Evolutionary conservation across 352 stramenopile species (phyloP), one percentile per base, ranked within the genome.

Genomic region (Phytopythium kandeliae): DNA sequence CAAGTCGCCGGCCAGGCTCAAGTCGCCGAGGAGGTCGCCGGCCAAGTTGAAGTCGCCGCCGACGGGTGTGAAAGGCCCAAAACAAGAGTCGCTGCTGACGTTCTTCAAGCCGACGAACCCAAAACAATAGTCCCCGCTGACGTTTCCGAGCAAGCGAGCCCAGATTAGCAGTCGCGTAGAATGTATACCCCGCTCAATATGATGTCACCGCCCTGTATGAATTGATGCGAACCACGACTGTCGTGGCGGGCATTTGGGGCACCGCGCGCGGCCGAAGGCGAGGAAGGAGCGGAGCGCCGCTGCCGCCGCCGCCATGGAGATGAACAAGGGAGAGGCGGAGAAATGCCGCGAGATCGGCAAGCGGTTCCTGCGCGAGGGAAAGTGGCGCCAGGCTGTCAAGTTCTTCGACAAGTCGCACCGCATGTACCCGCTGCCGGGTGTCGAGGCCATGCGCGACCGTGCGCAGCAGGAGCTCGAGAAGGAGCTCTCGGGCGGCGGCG

Each of bases 391-490:
- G 56, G 87, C 89, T n/a, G 68, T 92, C 48, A 96, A 95, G 69
- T 97, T 95, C 62, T 96, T 97, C 49, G 83, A 96, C 34, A 97
- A 96, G 64, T 96, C 85, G 19, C 70, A 93, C 40, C 86, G 82
- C 42, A 83, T 97, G 65, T 97, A 85, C 55, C 86, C 86, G 26
- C 59, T 97, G 42, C 71, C 89, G 2, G 89, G 85, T 10, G 87
- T 92, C 22, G 81, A 92, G 57, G 78, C 78, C 24, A 78, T 94
- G 75, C 71, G 81, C 26, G 72, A 89, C 46, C 78, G 82, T 11
- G 82, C 82, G 28, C 66, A 85, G 35, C 52, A 69, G 16, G 82
- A 92, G 63, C 56, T 91, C 35, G 65, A 69, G 33, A 83, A 74
- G 56, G 64, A 59, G 21, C 65, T 44, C n/a, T 24, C 45, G 19